These are phyloP conservation scores for Polygonum aviculare DNA, from an alignment of 148 eudicot genomes.

Conservation along the genomic window DNA sequence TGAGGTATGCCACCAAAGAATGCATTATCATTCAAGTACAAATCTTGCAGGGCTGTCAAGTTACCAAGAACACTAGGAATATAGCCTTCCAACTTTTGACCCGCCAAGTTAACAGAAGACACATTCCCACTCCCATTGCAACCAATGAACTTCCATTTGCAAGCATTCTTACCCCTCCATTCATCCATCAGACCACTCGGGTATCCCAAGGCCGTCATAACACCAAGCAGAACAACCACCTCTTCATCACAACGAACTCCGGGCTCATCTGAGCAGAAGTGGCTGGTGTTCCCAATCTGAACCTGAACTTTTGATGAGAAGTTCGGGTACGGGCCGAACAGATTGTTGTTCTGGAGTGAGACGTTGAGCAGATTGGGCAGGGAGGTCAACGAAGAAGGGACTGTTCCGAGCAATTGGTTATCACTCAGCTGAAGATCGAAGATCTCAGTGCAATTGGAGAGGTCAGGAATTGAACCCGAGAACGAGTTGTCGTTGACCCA, in stretches of 20 bases:
- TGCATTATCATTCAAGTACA: conserved; percentile 40
- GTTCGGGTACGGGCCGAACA: conserved; percentile 18
- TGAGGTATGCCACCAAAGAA: conserved; percentile 42
- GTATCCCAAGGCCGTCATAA: conserved; percentile 36
- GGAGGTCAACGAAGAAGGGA: conserved; percentile 31
- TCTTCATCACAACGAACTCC: conserved; percentile 56
- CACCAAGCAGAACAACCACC: conserved; percentile 38
- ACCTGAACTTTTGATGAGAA: conserved; percentile 14
- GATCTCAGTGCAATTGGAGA: conserved; percentile 23
- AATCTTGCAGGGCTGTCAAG: conserved; percentile 25
- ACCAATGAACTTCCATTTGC: conserved; percentile 39
- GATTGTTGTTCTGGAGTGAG: conserved; percentile 44
- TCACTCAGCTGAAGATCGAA: conserved; percentile 48
- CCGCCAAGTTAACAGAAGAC: conserved; percentile 31
- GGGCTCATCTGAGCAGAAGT: conserved; percentile 31
- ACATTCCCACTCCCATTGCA: conserved; percentile 32
- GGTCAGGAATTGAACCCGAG: conserved; percentile 49
- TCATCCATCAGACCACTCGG: conserved; percentile 40
- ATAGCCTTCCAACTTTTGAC: conserved; percentile 29
- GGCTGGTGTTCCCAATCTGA: conserved; percentile 25
- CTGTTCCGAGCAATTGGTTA: conserved; percentile 39
- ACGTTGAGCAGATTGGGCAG: conserved; percentile 37
- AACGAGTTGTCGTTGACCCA: conserved; percentile 55
- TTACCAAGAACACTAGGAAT: conserved; percentile 55
- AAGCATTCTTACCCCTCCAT: conserved; percentile 60